Evolutionary conservation across 805 yeast species (phyloP), one percentile per base, ranked within the genome.

Genomic region (Candida coquimbonensis): DNA sequence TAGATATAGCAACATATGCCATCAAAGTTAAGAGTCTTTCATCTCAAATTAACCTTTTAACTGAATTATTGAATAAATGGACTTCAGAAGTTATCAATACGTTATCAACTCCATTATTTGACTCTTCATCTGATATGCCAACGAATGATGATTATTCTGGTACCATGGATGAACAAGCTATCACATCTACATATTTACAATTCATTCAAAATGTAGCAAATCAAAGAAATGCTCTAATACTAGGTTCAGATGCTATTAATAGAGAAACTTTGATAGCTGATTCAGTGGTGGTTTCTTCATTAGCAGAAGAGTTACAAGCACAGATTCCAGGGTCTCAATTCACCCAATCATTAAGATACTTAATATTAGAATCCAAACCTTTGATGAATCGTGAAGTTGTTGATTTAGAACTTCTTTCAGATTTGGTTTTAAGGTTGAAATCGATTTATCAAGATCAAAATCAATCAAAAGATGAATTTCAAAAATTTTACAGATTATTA

Each of bases 131-230:
- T 1, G 71, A 69, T 36, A 11, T n/a, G n/a, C 56, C 61, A n/a
- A 50, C 48, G 42, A 60, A 55, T 13, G 84, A 79, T 42, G 97
- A 89, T 56, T 93, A 90, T 62, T 81, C 78, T 12, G 75, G 74
- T 5, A 81, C 95, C 0, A 67, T 91, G 41, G 77, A 78, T 37
- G 81, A 77, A 40, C 98, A 91, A 61, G 95, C 84, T 47, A 71
- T 75, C 47, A 83, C 83, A 0, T 77, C 78, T 36, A 71, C 77
- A 0, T 73, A 78, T 46, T 66, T 86, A 47, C 78, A 77, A 43
- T 74, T 77, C 17, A 48, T 85, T 8, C 78, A 78, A 45, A 63
- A 68, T 40, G 56, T 71, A 4, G 52, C 80, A 31, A 61, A 56
- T 27, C 81, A 77, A 51, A 60, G 83, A 46, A 73, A 64, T 24